phyloP scores from a whole-genome alignment of 2,329 filamentous ascomycete species.

The Aspergillus tanneri region DNA sequence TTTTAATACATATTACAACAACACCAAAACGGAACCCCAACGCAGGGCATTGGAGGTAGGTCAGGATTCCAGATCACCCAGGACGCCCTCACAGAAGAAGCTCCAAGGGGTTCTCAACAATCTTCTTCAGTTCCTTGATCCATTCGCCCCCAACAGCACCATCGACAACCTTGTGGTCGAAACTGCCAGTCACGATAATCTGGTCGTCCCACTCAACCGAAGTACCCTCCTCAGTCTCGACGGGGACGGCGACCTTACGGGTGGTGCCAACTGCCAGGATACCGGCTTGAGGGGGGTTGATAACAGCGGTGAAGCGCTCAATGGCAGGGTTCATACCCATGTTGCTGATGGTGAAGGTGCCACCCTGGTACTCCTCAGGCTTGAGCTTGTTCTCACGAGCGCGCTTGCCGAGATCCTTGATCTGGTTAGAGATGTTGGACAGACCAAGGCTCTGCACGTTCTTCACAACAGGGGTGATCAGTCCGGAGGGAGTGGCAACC shows the following conservation, averaged over 20 bases:
- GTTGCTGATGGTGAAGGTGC: slow-evolving; percentile 99
- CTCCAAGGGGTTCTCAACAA: slow-evolving; percentile 94
- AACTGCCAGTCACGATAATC: slow-evolving; percentile 90
- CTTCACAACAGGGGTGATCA: slow-evolving; percentile 97
- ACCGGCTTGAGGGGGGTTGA: slow-evolving; percentile 96
- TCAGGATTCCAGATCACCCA: slow-evolving; percentile 11
- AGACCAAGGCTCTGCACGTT: slow-evolving; percentile 84
- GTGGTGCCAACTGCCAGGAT: slow-evolving; percentile 94
- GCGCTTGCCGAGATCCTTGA: slow-evolving; percentile 97
- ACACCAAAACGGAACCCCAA: slow-evolving; percentile 18
- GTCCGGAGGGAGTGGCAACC: slow-evolving; percentile 85
- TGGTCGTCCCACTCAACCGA: slow-evolving; percentile 92
- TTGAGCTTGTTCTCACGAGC: slow-evolving; percentile 97
- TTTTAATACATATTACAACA: slow-evolving; percentile 42
- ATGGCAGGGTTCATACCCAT: slow-evolving; percentile 99
- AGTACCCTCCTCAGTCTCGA: slow-evolving; percentile 79
- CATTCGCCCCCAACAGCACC: slow-evolving; percentile 95
- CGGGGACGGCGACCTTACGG: slow-evolving; percentile 89
- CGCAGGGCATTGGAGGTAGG: slow-evolving; percentile 18
- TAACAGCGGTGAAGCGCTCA: slow-evolving; percentile 95
- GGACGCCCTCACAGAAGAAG: slow-evolving; percentile 69
- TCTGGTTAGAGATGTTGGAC: slow-evolving; percentile 77
- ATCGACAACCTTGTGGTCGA: slow-evolving; percentile 98
- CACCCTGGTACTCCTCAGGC: slow-evolving; percentile 98
- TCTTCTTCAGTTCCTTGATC: slow-evolving; percentile 96